Evolutionary conservation across 768 basidiomycete genomes (phyloP).

Genomic region (Gloeopeniophorella convolvens): DNA sequence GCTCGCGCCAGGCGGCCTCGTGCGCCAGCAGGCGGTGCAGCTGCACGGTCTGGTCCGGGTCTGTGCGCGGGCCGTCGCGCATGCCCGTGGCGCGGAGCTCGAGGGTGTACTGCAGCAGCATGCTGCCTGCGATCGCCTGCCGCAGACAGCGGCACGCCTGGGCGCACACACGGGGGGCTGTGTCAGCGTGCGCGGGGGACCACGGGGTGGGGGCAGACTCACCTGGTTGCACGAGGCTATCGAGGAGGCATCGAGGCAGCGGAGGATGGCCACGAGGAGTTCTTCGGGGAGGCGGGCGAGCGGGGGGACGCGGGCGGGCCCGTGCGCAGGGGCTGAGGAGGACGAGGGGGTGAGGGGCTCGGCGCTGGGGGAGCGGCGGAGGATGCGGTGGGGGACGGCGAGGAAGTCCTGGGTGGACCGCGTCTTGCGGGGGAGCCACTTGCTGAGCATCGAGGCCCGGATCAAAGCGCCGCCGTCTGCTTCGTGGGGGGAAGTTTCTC

Average conservation of each 20-base stretch:
- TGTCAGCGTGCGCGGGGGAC: neutral
- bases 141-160: neutral
- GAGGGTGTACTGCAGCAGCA: neutral
- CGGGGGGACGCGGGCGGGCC: neutral
- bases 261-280: neutral
- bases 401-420: neutral
- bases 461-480: too few species aligned
- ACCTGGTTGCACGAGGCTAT: conserved; percentile 1
- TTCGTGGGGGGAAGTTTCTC: too few species aligned
- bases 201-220: neutral
- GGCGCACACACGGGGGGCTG: too few species aligned
- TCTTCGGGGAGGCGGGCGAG: neutral
- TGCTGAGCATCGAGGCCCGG: neutral
- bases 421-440: neutral
- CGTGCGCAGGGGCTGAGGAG: too few species aligned
- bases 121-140: neutral
- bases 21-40: neutral
- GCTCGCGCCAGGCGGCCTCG: neutral
- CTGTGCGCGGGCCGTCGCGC: neutral
- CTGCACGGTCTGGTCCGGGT: neutral
- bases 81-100: neutral
- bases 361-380: too few species aligned
- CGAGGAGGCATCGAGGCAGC: neutral
- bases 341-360: too few species aligned
- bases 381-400: neutral